Evolutionary conservation across 225 moss, liverwort and hornwort genomes (phyloP), one percentile per base, ranked within the genome.

Genomic region (Anthoceros angustus): DNA sequence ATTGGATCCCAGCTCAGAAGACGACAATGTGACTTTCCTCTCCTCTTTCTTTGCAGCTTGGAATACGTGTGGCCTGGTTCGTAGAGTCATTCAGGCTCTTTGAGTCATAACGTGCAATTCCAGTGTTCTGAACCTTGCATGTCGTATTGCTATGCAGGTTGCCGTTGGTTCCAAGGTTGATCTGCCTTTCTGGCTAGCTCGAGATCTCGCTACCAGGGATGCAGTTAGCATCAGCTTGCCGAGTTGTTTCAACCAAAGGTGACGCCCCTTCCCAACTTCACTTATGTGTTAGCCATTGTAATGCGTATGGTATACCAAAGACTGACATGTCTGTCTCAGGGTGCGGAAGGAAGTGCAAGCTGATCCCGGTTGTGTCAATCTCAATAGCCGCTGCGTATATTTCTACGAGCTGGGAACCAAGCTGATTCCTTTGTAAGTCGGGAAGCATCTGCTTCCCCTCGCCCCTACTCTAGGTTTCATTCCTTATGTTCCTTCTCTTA

Each of bases 261-360:
- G n/a, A n/a, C n/a, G n/a, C n/a, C n/a, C n/a, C n/a, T n/a, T 50
- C 9, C 43, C 43, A 8, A 50, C n/a, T 50, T 20, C 49, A 14
- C 4, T 50, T 5, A 20, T 50, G 20, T 8, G 5, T 16, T 20
- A 20, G 4, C 7, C 5, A 16, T 50, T 50, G 49, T 14, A 16
- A 8, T 5, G 3, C 49, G 3, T 14, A 14, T 50, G 5, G 49
- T 50, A 50, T 20, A 14, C 14, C 4, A 16, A 50, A 50, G 49
- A 50, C 49, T 50, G 14, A 50, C 43, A 43, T 8, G 20, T 7
- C 49, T 50, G 16, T 50, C 20, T 10, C 80, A 98, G 98, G 76
- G 74, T 98, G 15, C 77, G 89, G 70, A 98, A 98, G 78, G 98
- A 92, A 69, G 77, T 98, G 62, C 87, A 92, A 84, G 98, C 98